A percentile compares a stretch with the other conserved stretches of the same genome.
Conservation (phyloP, 768 basidiomycete species). For the Suillus subaureus region DNA sequence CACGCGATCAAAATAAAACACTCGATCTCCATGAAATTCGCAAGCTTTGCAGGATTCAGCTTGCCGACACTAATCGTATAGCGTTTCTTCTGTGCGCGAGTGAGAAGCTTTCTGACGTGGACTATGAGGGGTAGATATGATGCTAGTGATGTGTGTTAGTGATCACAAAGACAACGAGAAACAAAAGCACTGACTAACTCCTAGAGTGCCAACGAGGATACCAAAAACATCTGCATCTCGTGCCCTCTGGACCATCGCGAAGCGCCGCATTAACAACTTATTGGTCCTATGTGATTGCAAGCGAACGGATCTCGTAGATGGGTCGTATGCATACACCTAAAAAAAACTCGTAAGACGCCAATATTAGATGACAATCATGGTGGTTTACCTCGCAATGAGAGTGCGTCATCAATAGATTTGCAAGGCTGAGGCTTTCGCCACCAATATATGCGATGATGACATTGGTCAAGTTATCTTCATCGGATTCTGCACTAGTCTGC, state of each 20-base stretch:
- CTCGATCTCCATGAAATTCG: constrained; percentile 95
- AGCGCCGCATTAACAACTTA: constrained; percentile 85
- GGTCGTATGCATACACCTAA: constrained; percentile 81
- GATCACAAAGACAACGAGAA: neutral
- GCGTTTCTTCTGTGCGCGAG: constrained; percentile 75
- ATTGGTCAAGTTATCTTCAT: neutral
- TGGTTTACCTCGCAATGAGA: constrained; percentile 57
- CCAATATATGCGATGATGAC: constrained; percentile 64
- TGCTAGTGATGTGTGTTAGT: constrained; percentile 41
- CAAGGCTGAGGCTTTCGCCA: constrained; percentile 74
- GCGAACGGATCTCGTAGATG: constrained; percentile 45
- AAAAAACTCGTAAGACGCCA: neutral
- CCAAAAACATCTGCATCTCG: constrained; percentile 93
- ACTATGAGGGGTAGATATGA: constrained; percentile 86
- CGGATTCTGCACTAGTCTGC: neutral
- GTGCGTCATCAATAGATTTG: constrained; percentile 87
- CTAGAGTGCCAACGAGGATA: constrained; percentile 92
- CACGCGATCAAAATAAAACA: constrained; percentile 96
- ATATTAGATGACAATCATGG: neutral
- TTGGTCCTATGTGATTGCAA: constrained; percentile 75
- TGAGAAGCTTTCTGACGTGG: constrained; percentile 73
- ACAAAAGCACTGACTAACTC: constrained; percentile 60
- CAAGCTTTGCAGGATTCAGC: constrained; percentile 91
- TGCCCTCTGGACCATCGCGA: constrained; percentile 84
- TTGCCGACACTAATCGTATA: constrained; percentile 97